Conservation (phyloP, 2,329 filamentous ascomycete genomes). For the Fusarium verrucosum region DNA sequence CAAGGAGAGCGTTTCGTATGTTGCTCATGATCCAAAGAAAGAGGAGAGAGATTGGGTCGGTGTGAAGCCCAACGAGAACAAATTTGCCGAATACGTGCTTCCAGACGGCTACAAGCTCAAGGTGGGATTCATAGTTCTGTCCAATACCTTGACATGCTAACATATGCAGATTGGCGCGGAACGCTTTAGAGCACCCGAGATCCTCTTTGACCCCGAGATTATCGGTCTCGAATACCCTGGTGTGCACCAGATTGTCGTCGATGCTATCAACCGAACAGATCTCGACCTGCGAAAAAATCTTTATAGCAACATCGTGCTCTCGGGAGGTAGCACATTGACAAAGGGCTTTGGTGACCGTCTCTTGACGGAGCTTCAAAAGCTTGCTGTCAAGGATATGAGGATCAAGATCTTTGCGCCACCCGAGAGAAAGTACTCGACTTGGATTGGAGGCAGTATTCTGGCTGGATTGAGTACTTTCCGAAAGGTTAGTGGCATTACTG, state of each 20-base stretch:
- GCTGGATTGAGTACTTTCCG: slow-evolving; percentile 97
- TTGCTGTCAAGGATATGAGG: slow-evolving; percentile 98
- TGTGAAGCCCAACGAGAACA: slow-evolving; percentile 78
- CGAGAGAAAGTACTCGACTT: slow-evolving; percentile 97
- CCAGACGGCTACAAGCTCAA: slow-evolving; percentile 95
- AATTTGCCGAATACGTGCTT: slow-evolving; percentile 85
- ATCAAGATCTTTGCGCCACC: slow-evolving; percentile 99
- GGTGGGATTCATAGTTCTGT: slow-evolving; percentile 57
- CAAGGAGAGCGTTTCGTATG: slow-evolving; percentile 94
- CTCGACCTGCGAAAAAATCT: slow-evolving; percentile 93
- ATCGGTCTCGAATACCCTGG: slow-evolving; percentile 95
- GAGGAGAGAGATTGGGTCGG: slow-evolving; percentile 97
- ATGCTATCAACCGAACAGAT: slow-evolving; percentile 93
- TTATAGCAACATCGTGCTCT: slow-evolving; percentile 96
- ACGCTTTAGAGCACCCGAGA: slow-evolving; percentile 94
- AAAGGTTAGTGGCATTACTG: slow-evolving; percentile 71
- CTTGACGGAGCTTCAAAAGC: slow-evolving; percentile 87
- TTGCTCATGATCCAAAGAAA: slow-evolving; percentile 87
- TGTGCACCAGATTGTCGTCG: slow-evolving; percentile 96
- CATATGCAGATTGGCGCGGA: slow-evolving; percentile 80
- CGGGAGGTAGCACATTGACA: slow-evolving; percentile 93
- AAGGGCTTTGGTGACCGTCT: slow-evolving; percentile 96
- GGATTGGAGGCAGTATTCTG: slow-evolving; percentile 98
- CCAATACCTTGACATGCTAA: slow-evolving; percentile 21
- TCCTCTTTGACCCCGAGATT: slow-evolving; percentile 96